Base-by-base conservation (phyloP, 1,284 basidiomycete species). In the Rhizoctonia solani region DNA sequence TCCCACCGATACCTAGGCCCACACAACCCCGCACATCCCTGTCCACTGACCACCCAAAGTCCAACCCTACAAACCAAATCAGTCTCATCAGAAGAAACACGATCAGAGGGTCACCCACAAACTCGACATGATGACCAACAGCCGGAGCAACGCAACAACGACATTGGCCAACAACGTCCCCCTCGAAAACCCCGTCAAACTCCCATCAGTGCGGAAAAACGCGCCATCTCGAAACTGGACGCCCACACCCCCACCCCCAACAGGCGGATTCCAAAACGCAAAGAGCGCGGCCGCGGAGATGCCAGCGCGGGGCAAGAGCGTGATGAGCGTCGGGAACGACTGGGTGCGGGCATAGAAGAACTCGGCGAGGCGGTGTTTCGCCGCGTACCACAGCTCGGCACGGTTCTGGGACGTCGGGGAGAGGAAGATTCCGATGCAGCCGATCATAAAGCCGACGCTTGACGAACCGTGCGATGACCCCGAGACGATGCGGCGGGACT, bases 1-100 rank as follows among this genome's bases (percentile, higher is more conserved):
- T 92, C 89, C 90, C 89, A 91, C 70, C 87, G 81, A 73, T 86
- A 85, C 23, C 89, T 84, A 9, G 90, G 90, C 54, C 90, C 90
- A 75, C 89, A 91, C n/a, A 92, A 75, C 25, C 90, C 90, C 55
- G 83, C 89, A 67, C 87, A 90, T 69, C 83, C 83, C 70, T 90
- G 83, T 54, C 87, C 88, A 63, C 86, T 88, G 69, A 88, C 75
- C 68, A 88, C 75, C 89, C 89, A 93, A 19, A 94, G 80, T 41
- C 87, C 87, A 46, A 88, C 74, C 82, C 87, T 91, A 52, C 58
- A 23, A 25, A 19, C 37, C 23, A 19, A 6, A 53, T 13, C 25
- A 53, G 23, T 6, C 5, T 52, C 44, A n/a, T 27, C 21, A 44
- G n/a, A 25, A 42, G n/a, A 41, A 65, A 27, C 53, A 55, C 29